phyloP scores from a whole-genome alignment of 805 yeast species.

The Candida vaughaniae region DNA sequence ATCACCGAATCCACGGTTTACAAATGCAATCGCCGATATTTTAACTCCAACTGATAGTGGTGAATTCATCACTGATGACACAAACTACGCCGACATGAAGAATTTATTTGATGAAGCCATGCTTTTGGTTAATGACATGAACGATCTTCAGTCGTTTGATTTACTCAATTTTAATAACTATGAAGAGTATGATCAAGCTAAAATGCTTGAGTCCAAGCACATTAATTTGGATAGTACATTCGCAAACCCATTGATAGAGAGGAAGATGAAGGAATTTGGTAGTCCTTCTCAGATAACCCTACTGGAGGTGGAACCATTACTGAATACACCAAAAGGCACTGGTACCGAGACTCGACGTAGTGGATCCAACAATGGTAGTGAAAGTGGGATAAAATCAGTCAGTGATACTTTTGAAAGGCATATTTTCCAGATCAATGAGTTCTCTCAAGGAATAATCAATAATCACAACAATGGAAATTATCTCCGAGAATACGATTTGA shows the following conservation, averaged over 20 bases:
- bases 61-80: slow-evolving; percentile 6
- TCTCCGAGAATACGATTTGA: slow-evolving; percentile 5
- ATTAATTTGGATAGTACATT: too few species aligned
- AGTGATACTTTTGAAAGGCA: slow-evolving; percentile 19
- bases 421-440: slow-evolving; percentile 21
- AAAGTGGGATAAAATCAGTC: neutral
- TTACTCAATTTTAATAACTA: slow-evolving; percentile 5
- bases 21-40: slow-evolving; percentile 16
- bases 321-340: neutral
- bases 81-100: slow-evolving; percentile 10
- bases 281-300: too few species aligned
- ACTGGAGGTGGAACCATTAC: neutral
- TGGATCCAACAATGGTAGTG: slow-evolving; percentile 2
- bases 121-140: slow-evolving; percentile 32
- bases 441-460: slow-evolving; percentile 11
- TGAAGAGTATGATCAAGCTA: neutral
- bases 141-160: slow-evolving; percentile 19
- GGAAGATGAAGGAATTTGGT: slow-evolving; percentile 1
- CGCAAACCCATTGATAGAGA: slow-evolving; percentile 6
- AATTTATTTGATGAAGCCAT: slow-evolving; percentile 34
- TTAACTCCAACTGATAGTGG: slow-evolving; percentile 10
- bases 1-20: slow-evolving; percentile 7
- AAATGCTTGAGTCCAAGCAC: neutral
- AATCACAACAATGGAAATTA: slow-evolving; percentile 11
- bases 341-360: neutral